Evolutionary conservation across 495 filamentous ascomycete species (phyloP).

Genomic region (Penicillium desertorum): DNA sequence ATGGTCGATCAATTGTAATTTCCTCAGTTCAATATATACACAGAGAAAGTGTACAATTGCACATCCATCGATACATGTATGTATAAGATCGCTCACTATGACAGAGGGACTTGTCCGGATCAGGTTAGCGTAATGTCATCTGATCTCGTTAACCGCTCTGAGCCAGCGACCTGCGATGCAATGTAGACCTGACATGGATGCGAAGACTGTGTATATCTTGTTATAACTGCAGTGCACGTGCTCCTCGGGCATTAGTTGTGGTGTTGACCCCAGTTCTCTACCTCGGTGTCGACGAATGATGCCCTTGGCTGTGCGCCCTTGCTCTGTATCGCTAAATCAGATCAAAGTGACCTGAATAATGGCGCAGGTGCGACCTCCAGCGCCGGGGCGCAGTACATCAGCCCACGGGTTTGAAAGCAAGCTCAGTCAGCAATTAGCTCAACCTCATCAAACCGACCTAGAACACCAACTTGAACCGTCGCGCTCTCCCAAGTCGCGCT

Average conservation of each 20-base stretch:
- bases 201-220: not conserved
- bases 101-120: slow-evolving; percentile 1
- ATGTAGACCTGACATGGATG: not conserved
- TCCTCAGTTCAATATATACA: not conserved
- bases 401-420: slow-evolving; percentile 40
- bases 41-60: not conserved
- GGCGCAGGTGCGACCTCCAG: slow-evolving; percentile 28
- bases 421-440: slow-evolving; percentile 43
- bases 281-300: slow-evolving; percentile 10
- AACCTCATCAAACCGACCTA: slow-evolving; percentile 22
- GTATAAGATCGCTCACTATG: not conserved
- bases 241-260: not conserved
- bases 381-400: slow-evolving; percentile 25
- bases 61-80: not conserved
- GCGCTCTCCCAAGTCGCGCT: slow-evolving; percentile 42
- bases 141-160: slow-evolving; percentile 14
- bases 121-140: slow-evolving; percentile 12
- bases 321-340: slow-evolving; percentile 7
- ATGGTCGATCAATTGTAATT: not conserved
- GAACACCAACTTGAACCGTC: slow-evolving; percentile 21
- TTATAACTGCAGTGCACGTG: not conserved
- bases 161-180: slow-evolving; percentile 7
- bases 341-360: slow-evolving; percentile 20
- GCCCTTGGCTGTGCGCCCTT: slow-evolving; percentile 1
- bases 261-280: not conserved